Evolutionary conservation across 2,329 filamentous ascomycete species (phyloP), one percentile per base, ranked within the genome.

Genomic region (Colletotrichum sp.): DNA sequence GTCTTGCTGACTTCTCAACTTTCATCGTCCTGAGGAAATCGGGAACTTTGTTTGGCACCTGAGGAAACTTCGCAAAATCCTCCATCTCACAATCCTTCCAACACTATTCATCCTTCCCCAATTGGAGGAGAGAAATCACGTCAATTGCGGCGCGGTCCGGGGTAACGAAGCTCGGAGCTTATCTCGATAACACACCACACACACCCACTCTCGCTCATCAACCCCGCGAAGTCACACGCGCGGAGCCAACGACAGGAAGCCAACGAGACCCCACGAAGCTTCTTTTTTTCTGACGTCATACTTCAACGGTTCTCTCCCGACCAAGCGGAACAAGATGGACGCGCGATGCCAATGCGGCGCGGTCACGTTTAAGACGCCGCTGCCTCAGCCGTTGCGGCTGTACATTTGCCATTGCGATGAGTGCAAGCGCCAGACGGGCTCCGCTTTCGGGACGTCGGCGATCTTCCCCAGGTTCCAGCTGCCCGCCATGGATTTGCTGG

Each of bases 331-430:
- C 28, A 63, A 30, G 71, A 93, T 93, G 91, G 88, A 93, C 71
- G 90, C 87, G 32, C 85, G 85, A 68, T 94, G 93, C 81, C 92
- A 94, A 82, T 95, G 93, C 85, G 91, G 92, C 68, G 84, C 89
- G 18, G 88, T 94, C 69, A 80, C 82, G 49, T 95, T 95, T 86
- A 90, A 86, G 77, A 94, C 92, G 34, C 92, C 93, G 1, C 84
- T 89, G 1, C 83, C 87, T 5, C 86, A 89, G 73, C 93, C 93
- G 1, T 84, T 93, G 59, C 90, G 89, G n/a, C 85, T 94, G 67
- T 95, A 93, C 83, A 91, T 94, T 81, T 95, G 93, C 84, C 93
- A 95, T 85, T 95, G 93, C 83, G 84, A 87, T 71, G 89, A 93
- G 81, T 95, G 93, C 83, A 89, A 91, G 64, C 88, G 90, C 73